Percentiles rank a stretch among this genome's conserved stretches.
These are phyloP conservation scores for Begonia fuchsioides DNA, from an alignment of 306 rosid genomes.

Conservation along the genomic window DNA sequence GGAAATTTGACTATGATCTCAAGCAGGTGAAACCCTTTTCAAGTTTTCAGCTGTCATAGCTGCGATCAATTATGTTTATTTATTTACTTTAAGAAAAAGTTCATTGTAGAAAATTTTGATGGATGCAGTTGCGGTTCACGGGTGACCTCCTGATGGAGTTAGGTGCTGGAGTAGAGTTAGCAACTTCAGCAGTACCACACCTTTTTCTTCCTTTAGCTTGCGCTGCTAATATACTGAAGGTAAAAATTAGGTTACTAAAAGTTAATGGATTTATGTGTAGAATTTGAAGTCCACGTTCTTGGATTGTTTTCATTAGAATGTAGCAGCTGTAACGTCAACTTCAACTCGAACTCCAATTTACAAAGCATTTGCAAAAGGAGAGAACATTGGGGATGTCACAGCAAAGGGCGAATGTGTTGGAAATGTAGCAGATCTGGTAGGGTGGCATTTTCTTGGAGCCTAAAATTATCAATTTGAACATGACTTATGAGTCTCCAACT, in stretches of 20 bases:
- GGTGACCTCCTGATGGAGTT: conserved; percentile 97
- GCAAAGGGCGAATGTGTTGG: conserved; percentile 99
- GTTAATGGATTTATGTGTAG: too few relatives aligned
- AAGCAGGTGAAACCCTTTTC: conserved; percentile 48
- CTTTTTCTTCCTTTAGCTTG: conserved; percentile 97
- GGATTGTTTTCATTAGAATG: conserved; percentile 32
- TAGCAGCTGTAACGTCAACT: conserved; percentile 95
- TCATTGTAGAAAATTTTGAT: background rate
- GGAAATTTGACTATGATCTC: conserved; percentile 88
- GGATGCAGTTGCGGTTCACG: conserved; percentile 62
- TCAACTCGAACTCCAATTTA: conserved; percentile 97
- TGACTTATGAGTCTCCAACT: too few relatives aligned
- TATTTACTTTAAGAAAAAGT: too few relatives aligned
- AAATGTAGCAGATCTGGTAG: conserved; percentile 89
- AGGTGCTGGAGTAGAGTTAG: conserved; percentile 95
- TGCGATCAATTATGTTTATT: too few relatives aligned
- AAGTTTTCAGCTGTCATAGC: background rate
- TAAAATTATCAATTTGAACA: too few relatives aligned
- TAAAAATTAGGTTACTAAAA: conserved; percentile 4
- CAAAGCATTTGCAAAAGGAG: conserved; percentile 98
- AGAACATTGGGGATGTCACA: conserved; percentile 96
- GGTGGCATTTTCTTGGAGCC: conserved; percentile 14
- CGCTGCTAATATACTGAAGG: conserved; percentile 96
- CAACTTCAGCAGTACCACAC: conserved; percentile 80
- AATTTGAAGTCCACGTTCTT: too few relatives aligned